These are phyloP conservation scores for Viola pubescens DNA, from an alignment of 441 rosid genomes.

Conservation along the genomic window DNA sequence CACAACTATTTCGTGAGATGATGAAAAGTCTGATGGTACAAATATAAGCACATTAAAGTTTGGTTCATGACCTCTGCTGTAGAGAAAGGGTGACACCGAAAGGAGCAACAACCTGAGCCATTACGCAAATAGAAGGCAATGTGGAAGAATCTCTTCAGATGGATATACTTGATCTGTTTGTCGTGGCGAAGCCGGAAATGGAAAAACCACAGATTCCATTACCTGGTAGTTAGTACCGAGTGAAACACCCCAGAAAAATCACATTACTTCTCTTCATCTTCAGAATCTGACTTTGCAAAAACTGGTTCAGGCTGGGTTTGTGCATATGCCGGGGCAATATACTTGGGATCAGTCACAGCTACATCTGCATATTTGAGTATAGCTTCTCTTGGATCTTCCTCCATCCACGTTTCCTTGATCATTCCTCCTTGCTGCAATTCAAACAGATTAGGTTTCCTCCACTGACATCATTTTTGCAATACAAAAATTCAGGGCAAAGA, in stretches of 20 bases:
- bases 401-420: conserved; percentile 99
- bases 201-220: not conserved
- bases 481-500: not conserved
- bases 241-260: not conserved
- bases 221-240: not conserved
- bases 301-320: conserved; percentile 82
- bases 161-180: not conserved
- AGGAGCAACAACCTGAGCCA: conserved; percentile 4
- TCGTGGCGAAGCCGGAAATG: not conserved
- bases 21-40: too few species aligned
- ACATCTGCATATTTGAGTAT: conserved; percentile 85
- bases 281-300: conserved; percentile 84
- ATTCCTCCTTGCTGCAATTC: conserved; percentile 93
- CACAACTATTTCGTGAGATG: too few species aligned
- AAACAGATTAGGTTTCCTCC: conserved; percentile 17
- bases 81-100: too few species aligned
- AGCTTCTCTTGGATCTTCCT: conserved; percentile 99
- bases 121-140: not conserved
- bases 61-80: too few species aligned
- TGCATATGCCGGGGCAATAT: conserved; percentile 90
- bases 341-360: conserved; percentile 91
- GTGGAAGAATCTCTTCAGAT: not conserved
- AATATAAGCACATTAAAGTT: too few species aligned
- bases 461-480: conserved; percentile 4
- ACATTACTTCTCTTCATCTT: conserved; percentile 58